Base-by-base conservation (phyloP, 768 basidiomycete genomes). In the Gloeopeniophorella convolvens region DNA sequence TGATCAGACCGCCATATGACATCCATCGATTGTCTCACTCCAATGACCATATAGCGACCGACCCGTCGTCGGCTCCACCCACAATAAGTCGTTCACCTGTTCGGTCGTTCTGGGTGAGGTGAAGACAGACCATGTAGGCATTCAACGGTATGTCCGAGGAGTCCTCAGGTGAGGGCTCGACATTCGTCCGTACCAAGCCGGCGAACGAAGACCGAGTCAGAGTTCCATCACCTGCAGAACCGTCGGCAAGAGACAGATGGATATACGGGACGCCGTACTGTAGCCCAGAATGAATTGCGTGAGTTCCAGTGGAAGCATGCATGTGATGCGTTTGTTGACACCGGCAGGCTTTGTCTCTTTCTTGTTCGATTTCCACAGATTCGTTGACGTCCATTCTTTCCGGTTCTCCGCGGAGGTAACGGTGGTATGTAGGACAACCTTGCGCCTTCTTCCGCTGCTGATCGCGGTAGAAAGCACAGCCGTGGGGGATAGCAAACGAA, bases 61-160 rank as follows among this genome's bases (percentile, higher is more conserved):
- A 81, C 3, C 91, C 91, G 59, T 89, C 86, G 49, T 86, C 83
- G 0, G 75, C 77, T 2, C 90, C 89, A 12, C 85, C 89, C 12
- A 89, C 67, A 13, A 94, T 68, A 27, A 79, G 76, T 15, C 67
- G 74, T 52, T 87, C 79, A 31, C 74, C 75, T 1, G 81, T 84
- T 31, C 79, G 64, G 15, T 71, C 68, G 56, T 85, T 83, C 42
- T 76, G 72, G 8, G 79, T 72, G 15, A 75, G 56, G 58, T 82
- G 77, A 27, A 92, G 64, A 9, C 68, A 63, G 27, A 73, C 56
- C 51, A 90, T 62, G 45, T 55, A 55, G 0, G 76, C 81, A 45
- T 69, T 63, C 15, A 89, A 60, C 2, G 79, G 58, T 0, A 65
- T 34, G 24, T 77, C 66, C 0, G 83, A 84, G 3, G 60, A 59